Evolutionary conservation across 1,284 basidiomycete genomes (phyloP).

Genomic region (Trichosporon sp.): DNA sequence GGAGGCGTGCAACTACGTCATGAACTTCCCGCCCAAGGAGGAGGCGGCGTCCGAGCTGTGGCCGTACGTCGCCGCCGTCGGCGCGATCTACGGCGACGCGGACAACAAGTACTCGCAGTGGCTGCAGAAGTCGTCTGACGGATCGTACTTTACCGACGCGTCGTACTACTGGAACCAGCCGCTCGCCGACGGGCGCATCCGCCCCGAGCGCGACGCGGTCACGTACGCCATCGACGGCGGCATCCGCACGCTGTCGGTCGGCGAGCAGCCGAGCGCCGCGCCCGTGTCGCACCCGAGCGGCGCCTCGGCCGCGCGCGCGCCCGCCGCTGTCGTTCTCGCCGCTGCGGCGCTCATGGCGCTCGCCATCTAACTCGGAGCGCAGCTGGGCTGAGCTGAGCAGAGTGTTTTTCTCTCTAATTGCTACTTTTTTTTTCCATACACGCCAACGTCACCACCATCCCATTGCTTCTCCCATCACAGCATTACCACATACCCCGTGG

Average conservation of each 20-base stretch:
- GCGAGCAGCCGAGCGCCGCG: neutral
- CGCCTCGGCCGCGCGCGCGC: neutral
- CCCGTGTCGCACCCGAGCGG: neutral
- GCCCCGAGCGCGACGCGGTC: conserved; percentile 1
- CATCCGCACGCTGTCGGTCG: neutral
- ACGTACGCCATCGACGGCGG: neutral
- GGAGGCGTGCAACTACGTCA: conserved; percentile 33
- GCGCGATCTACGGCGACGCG: conserved; percentile 34
- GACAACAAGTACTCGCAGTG: conserved; percentile 30
- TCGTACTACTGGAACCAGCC: conserved; percentile 27
- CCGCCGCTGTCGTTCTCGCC: neutral
- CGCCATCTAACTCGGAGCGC: neutral
- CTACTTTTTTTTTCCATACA: neutral
- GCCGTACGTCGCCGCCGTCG: conserved; percentile 28
- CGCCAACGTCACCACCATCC: neutral
- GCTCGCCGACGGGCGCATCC: conserved; percentile 15
- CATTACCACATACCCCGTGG: neutral
- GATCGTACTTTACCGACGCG: conserved; percentile 25
- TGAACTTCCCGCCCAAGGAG: conserved; percentile 15
- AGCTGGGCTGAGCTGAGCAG: conserved; percentile 3
- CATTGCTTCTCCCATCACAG: neutral
- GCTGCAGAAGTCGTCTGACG: conserved; percentile 22
- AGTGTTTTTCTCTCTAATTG: neutral
- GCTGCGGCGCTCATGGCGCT: neutral
- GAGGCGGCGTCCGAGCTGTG: conserved; percentile 18